These are phyloP conservation scores for Fistulina hepatica DNA, from an alignment of 1,284 basidiomycete species.

Conservation along the genomic window DNA sequence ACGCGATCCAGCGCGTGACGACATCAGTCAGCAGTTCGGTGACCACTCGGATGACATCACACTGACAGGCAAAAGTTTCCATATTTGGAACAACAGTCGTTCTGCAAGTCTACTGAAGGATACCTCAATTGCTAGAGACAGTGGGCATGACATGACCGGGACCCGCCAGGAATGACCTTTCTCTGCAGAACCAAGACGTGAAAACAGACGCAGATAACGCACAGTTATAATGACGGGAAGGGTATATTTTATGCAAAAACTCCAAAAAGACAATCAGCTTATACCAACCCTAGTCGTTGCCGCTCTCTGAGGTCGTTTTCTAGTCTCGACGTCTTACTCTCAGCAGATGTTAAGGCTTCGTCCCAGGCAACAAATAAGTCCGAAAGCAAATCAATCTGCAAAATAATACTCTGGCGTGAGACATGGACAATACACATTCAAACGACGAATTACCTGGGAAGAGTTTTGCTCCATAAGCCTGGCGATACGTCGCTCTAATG, in stretches of 20 bases:
- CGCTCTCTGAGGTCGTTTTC: slow-evolving; percentile 51
- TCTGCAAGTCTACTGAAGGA: too few relatives aligned
- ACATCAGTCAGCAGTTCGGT: too few relatives aligned
- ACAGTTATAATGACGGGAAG: too few relatives aligned
- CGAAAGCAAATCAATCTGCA: slow-evolving; percentile 62
- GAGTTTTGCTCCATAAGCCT: slow-evolving; percentile 54
- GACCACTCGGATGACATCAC: too few relatives aligned
- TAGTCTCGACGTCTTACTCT: slow-evolving; percentile 41
- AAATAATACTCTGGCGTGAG: slow-evolving; percentile 5
- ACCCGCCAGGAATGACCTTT: too few relatives aligned
- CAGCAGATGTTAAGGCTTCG: slow-evolving; percentile 52
- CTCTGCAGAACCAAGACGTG: too few relatives aligned
- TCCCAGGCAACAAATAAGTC: slow-evolving; percentile 77
- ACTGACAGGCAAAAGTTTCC: too few relatives aligned
- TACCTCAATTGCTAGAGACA: too few relatives aligned
- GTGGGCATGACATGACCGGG: too few relatives aligned
- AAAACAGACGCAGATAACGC: too few relatives aligned
- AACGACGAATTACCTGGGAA: slow-evolving; percentile 38
- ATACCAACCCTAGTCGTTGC: slow-evolving; percentile 41
- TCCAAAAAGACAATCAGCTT: slow-evolving; percentile 1
- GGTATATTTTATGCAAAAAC: not conserved
- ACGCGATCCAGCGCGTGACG: too few relatives aligned
- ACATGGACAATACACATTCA: not conserved
- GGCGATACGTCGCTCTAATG: slow-evolving; percentile 55
- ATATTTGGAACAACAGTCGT: too few relatives aligned